Percentiles rank a stretch among this genome's conserved stretches.
Conservation (phyloP, 2,329 filamentous ascomycete genomes). For the Fusarium sp. region DNA sequence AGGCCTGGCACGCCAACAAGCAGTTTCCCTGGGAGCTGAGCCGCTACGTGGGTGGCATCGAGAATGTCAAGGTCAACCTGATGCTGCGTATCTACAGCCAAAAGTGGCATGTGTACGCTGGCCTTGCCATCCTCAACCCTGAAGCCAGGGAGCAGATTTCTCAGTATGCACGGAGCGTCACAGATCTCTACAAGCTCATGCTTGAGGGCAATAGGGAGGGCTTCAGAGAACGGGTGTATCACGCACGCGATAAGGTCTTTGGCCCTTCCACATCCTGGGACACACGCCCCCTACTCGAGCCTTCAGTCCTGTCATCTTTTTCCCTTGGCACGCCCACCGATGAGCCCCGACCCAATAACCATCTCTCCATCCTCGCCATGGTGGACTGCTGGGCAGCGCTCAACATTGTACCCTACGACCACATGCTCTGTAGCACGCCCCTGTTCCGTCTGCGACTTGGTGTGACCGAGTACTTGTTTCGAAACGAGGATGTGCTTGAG, state of each 20-base stretch:
- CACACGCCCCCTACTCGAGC: constrained; percentile 77
- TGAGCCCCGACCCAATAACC: constrained; percentile 82
- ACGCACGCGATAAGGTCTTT: constrained; percentile 76
- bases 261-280: constrained; percentile 73
- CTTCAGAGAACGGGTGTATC: constrained; percentile 75
- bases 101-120: constrained; percentile 99
- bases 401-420: constrained; percentile 94
- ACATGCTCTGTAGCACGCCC: constrained; percentile 99
- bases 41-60: constrained; percentile 96
- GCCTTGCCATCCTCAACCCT: constrained; percentile 95
- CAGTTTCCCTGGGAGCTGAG: constrained; percentile 97
- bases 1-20: constrained; percentile 93
- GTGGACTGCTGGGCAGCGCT: constrained; percentile 98
- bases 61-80: constrained; percentile 99
- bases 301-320: constrained; percentile 88
- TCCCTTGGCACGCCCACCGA: constrained; percentile 78
- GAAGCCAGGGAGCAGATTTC: constrained; percentile 91
- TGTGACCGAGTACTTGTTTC: constrained; percentile 96
- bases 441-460: constrained; percentile 96
- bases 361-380: constrained; percentile 92
- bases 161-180: constrained; percentile 92
- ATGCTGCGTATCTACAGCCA: constrained; percentile 97
- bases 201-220: constrained; percentile 83
- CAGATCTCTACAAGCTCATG: constrained; percentile 97
- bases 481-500: constrained; percentile 81